Base-by-base conservation (phyloP, 257 asterid species). In the Craterostigma plantagineum region DNA sequence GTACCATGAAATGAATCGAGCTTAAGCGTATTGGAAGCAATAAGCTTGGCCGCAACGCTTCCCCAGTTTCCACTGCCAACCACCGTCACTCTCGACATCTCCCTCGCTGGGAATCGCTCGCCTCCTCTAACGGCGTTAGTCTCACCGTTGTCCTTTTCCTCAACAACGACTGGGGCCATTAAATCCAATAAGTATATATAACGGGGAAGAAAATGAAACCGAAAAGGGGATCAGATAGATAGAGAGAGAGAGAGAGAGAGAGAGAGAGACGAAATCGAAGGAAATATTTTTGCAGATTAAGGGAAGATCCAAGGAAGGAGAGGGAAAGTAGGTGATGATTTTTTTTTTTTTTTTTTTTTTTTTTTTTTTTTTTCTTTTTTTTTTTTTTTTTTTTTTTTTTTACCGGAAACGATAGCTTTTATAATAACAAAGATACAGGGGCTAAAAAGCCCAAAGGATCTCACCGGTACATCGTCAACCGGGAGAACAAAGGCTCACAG, bases 51-150 rank as follows among this genome's bases (percentile, higher is more conserved):
- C 10, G 95, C 91, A 33, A 83, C 95, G 66, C 93, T 79, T 1
- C 93, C 95, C 95, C 95, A 83, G 48, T 83, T 83, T 41, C 95
- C 95, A 35, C 93, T 79, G 34, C 93, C 95, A 23, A 83, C 82
- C 33, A 83, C 79, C 27, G 95, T 66, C 60, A 83, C 91, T 58
- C 62, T 71, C 0, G 74, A 78, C 60, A 60, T 73, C 16, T 11
- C 18, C 18, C 61, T 27, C 38, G 5, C 50, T 40, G n/a, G n/a
- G n/a, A n/a, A n/a, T n/a, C n/a, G n/a, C n/a, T n/a, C n/a, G n/a
- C 47, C 50, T 11, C 12, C 52, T 34, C 39, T 30, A 42, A 16
- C 33, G 33, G 34, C 34, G 47, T 12, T 13, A 14, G 1, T 12
- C 14, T 10, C 50, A 8, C 35, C 54, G 42, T 55, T 38, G 43